Evolutionary conservation across 306 rosid genomes (phyloP), one percentile per base, ranked within the genome.

Genomic region (Datisca glomerata): DNA sequence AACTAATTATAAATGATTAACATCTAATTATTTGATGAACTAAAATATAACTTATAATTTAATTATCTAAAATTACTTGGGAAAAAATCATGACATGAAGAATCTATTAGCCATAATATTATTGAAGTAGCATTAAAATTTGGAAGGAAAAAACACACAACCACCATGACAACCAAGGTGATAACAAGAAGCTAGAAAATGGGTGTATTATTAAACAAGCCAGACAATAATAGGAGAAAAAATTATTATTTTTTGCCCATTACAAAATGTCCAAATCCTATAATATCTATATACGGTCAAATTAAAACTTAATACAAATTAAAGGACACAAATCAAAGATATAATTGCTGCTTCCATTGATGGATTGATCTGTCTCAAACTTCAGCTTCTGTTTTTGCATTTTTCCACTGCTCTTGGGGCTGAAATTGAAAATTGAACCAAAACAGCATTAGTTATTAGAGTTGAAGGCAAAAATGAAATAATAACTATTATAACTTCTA

Each of bases 341-440:
- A 11, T 12, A 12, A 31, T 8, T 31, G 36, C 36, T 8, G 4
- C 3, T 14, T 31, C 36, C 69, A 68, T 61, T 45, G 44, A 50
- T 49, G 31, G 21, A 21, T 65, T 34, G 63, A 56, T 49, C 57
- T 21, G 36, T 47, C 71, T 54, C 39, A 24, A 17, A 34, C 37
- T 33, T 86, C 76, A 89, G 95, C 93, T 80, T 72, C 97, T 78
- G 86, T 63, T 75, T 69, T 80, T 89, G 93, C 97, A 83, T 75
- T 89, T 89, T 59, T 89, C 93, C 97, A 89, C 74, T 45, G 97
- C 97, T 61, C 83, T 77, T 54, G 95, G 97, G 36, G 97, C 97
- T 89, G 93, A 55, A 73, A 70, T 22, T 32, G 21, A n/a, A 40
- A 44, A 32, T 18, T 4, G 4, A 46, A 57, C 10, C 12, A 49